Conservation (phyloP, 1,139 yeast genomes). For the Geotrichum restrictum region DNA sequence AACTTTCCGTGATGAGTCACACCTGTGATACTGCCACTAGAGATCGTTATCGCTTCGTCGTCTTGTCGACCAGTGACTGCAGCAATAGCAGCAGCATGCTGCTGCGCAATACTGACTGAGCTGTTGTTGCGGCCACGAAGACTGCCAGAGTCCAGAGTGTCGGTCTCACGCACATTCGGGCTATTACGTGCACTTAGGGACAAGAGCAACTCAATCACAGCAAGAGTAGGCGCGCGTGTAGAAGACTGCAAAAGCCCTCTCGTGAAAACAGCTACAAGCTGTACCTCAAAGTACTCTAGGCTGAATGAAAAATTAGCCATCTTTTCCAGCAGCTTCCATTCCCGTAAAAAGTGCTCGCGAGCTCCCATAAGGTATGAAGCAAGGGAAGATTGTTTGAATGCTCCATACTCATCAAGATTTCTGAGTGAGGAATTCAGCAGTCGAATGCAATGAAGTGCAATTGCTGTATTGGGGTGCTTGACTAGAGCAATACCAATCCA, state of each 20-base stretch:
- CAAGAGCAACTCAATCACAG: constrained; percentile 50
- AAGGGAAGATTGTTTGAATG: constrained; percentile 28
- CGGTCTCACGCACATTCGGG: constrained; percentile 17
- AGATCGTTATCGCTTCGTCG: constrained; percentile 13
- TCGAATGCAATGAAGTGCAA: constrained; percentile 31
- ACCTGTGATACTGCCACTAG: constrained; percentile 7
- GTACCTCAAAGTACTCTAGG: constrained; percentile 51
- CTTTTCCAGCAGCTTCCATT: constrained; percentile 48
- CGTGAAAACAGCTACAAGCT: constrained; percentile 50
- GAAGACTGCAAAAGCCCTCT: constrained; percentile 65
- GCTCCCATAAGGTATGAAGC: constrained; percentile 40
- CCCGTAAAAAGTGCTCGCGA: constrained; percentile 43
- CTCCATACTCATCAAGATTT: constrained; percentile 32
- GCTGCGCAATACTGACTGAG: constrained; percentile 8
- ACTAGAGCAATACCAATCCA: constrained; percentile 57
- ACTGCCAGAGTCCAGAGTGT: constrained; percentile 5
- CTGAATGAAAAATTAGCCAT: constrained; percentile 44
- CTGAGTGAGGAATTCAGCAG: constrained; percentile 31
- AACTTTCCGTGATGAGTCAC: not conserved
- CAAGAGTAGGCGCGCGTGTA: constrained; percentile 54
- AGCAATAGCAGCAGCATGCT: not conserved
- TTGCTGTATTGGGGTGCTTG: constrained; percentile 29
- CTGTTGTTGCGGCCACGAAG: constrained; percentile 10
- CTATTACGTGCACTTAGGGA: constrained; percentile 44
- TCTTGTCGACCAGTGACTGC: constrained; percentile 1